A percentile compares a stretch with the other conserved stretches of the same genome.
Evolutionary conservation across 2,329 filamentous ascomycete species (phyloP).

Genomic region (Penicillium hesseltinei): DNA sequence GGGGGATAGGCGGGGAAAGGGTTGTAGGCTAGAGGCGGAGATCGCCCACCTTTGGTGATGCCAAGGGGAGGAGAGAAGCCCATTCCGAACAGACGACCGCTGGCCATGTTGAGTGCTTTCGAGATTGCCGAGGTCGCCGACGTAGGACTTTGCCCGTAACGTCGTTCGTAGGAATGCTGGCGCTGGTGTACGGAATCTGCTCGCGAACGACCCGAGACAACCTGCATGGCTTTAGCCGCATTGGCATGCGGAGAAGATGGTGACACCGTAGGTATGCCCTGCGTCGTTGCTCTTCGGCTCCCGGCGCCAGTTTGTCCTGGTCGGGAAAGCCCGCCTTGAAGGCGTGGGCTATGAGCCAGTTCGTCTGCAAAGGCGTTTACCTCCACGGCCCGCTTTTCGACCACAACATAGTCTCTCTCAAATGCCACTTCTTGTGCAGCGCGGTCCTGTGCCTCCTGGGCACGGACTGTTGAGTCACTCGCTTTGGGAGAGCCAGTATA

Average conservation of each 20-base stretch:
- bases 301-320: conserved; percentile 62
- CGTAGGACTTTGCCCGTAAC: conserved; percentile 69
- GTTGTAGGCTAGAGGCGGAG: conserved; percentile 52
- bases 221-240: conserved; percentile 70
- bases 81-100: conserved; percentile 56
- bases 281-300: conserved; percentile 73
- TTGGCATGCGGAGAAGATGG: conserved; percentile 68
- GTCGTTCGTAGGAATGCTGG: conserved; percentile 75
- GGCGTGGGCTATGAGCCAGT: conserved; percentile 75
- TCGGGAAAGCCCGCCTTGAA: conserved; percentile 51
- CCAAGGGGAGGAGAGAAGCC: conserved; percentile 51
- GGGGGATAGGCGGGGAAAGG: conserved; percentile 84
- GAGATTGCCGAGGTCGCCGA: conserved; percentile 89
- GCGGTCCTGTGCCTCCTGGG: conserved; percentile 54
- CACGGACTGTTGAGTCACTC: conserved; percentile 33
- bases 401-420: conserved; percentile 90
- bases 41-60: conserved; percentile 46
- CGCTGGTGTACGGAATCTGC: conserved; percentile 65
- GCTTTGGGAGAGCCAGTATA: conserved; percentile 48
- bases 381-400: conserved; percentile 92
- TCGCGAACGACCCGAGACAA: conserved; percentile 64
- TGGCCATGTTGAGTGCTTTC: conserved; percentile 93
- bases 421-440: conserved; percentile 85
- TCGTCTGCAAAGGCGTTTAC: conserved; percentile 97
- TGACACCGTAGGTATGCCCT: conserved; percentile 66